These are phyloP conservation scores for Aspergillus cristatus DNA, from an alignment of 495 filamentous ascomycete genomes.

Conservation along the genomic window DNA sequence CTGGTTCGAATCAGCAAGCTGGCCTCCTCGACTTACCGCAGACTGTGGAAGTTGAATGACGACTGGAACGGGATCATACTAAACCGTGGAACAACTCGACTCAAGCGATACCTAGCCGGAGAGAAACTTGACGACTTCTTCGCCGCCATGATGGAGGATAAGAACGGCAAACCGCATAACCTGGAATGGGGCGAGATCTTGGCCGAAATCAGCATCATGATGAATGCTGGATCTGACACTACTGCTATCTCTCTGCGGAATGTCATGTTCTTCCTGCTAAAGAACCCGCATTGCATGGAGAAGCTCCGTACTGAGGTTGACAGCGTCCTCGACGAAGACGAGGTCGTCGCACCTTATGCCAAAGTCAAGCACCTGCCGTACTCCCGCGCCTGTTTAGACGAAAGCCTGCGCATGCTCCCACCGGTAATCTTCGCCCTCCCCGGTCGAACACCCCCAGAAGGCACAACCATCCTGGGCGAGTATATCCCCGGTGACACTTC, in stretches of 20 bases:
- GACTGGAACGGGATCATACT: conserved; percentile 26
- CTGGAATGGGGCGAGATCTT: conserved; percentile 18
- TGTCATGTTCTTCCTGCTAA: conserved; percentile 43
- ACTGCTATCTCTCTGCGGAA: conserved; percentile 41
- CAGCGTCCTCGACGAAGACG: conserved; percentile 20
- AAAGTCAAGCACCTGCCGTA: conserved; percentile 29
- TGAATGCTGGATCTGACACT: conserved; percentile 46
- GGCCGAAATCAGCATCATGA: conserved; percentile 21
- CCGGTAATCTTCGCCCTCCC: conserved; percentile 16
- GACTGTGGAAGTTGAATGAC: conserved; percentile 6
- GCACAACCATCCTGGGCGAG: conserved; percentile 17
- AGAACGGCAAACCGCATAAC: conserved; percentile 21
- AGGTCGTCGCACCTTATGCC: conserved; percentile 24
- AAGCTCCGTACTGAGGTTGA: conserved; percentile 50
- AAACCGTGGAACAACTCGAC: conserved; percentile 18
- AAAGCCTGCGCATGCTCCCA: conserved; percentile 30
- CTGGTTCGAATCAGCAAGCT: conserved; percentile 9
- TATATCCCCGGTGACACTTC: conserved; percentile 20
- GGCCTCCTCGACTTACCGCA: conserved; percentile 8
- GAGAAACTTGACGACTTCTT: conserved; percentile 48
- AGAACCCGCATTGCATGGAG: conserved; percentile 33
- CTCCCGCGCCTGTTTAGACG: conserved; percentile 31
- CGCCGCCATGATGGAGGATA: conserved; percentile 37
- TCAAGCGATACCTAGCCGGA: conserved; percentile 26
- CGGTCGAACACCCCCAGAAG: conserved; percentile 21